Percentiles rank a stretch among this genome's conserved stretches.
Conservation (phyloP, 192 early-diverging fungal genomes). For the Umbelopsis sp. region DNA sequence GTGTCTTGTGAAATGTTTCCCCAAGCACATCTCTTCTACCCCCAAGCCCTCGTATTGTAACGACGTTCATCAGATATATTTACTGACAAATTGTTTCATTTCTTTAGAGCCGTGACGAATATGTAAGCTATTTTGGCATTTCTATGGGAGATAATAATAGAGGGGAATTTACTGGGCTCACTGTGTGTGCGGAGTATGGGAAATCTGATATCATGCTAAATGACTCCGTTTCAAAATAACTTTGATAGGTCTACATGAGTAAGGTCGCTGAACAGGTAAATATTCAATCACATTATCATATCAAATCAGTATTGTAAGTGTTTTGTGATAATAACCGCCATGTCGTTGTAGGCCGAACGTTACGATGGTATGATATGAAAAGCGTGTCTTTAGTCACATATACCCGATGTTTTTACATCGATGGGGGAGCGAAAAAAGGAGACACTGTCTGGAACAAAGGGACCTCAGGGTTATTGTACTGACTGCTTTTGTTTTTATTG, state of each 20-base stretch:
- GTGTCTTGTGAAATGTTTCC: not conserved
- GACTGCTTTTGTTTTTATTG: conserved; percentile 1
- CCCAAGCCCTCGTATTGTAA: not conserved
- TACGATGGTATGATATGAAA: conserved; percentile 62
- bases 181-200: conserved; percentile 10
- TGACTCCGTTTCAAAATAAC: conserved; percentile 22
- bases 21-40: not conserved
- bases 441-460: conserved; percentile 88
- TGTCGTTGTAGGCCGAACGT: conserved; percentile 56
- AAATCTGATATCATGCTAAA: conserved; percentile 22
- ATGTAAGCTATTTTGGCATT: conserved; percentile 12
- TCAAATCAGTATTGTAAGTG: not conserved
- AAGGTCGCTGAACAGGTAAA: conserved; percentile 95
- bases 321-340: not conserved
- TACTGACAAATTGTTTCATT: not conserved
- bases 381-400: not conserved
- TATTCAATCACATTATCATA: not conserved
- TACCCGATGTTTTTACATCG: conserved; percentile 31
- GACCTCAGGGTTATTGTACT: conserved; percentile 62
- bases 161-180: not conserved
- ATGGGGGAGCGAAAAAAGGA: conserved; percentile 53
- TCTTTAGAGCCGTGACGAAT: conserved; percentile 18
- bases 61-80: not conserved
- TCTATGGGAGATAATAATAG: conserved; percentile 10
- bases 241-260: conserved; percentile 86